phyloP scores from a whole-genome alignment of 192 early-diverging fungal species.

The Rhizophagus sp. region DNA sequence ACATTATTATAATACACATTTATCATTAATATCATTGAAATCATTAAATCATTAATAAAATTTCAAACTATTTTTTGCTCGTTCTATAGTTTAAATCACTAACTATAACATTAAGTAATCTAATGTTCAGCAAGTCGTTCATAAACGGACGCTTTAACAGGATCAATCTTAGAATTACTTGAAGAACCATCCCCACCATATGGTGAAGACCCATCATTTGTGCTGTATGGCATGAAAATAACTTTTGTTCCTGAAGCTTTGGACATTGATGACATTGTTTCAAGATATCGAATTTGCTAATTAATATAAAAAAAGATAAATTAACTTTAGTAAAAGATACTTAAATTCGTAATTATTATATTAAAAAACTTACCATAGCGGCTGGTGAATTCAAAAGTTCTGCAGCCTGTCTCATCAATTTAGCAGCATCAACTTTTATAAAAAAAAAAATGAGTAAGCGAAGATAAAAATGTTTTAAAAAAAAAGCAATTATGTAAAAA shows the following conservation, averaged over 20 bases:
- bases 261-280: constrained; percentile 81
- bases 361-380: constrained; percentile 44
- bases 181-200: no score
- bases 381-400: constrained; percentile 86
- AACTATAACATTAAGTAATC: neutral
- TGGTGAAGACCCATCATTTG: neutral
- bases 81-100: no score
- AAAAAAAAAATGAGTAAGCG: neutral
- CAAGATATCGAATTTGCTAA: constrained; percentile 88
- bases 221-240: constrained; percentile 61
- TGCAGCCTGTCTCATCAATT: constrained; percentile 91
- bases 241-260: constrained; percentile 73
- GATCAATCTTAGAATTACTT: neutral
- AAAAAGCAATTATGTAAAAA: neutral
- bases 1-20: no score
- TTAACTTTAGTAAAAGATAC: neutral
- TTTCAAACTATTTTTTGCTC: no score
- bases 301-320: neutral
- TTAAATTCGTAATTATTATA: neutral
- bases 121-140: neutral
- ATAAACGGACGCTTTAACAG: neutral
- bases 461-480: no score
- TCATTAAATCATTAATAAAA: no score
- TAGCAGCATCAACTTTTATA: constrained; percentile 73
- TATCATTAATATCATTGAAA: no score